Conservation (phyloP, 768 basidiomycete species). For the Leccinellum luteum region DNA sequence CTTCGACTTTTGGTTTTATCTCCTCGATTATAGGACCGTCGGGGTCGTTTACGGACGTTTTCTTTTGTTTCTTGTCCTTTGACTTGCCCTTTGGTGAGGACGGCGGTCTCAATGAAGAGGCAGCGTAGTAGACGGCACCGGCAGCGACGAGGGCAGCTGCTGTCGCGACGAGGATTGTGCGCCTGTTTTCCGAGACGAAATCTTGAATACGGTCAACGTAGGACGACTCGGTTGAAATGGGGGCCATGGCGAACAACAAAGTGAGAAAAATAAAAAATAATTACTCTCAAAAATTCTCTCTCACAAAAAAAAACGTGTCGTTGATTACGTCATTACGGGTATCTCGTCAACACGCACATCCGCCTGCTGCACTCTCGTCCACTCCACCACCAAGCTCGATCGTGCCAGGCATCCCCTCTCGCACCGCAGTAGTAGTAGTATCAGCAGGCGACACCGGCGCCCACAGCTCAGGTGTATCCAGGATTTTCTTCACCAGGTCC, state of each 20-base stretch:
- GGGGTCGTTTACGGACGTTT: slow-evolving; percentile 50
- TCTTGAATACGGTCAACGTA: slow-evolving; percentile 63
- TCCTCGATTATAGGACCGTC: slow-evolving; percentile 86
- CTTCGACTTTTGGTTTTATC: slow-evolving; percentile 44
- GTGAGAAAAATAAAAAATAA: not conserved
- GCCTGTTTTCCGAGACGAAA: slow-evolving; percentile 77
- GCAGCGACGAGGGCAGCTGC: slow-evolving; percentile 70
- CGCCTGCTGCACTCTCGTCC: slow-evolving; percentile 16
- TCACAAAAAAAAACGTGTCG: slow-evolving; percentile 10
- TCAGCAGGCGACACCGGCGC: slow-evolving; percentile 36
- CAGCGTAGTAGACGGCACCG: slow-evolving; percentile 72
- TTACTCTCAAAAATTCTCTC: slow-evolving; percentile 2
- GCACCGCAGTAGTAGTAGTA: slow-evolving; percentile 7
- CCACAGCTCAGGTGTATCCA: slow-evolving; percentile 85
- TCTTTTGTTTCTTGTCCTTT: slow-evolving; percentile 49
- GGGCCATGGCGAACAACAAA: slow-evolving; percentile 18
- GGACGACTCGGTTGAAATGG: slow-evolving; percentile 18
- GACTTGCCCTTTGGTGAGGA: slow-evolving; percentile 44
- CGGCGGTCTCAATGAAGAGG: slow-evolving; percentile 32
- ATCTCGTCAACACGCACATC: slow-evolving; percentile 32
- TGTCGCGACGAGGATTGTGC: slow-evolving; percentile 67
- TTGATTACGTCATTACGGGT: slow-evolving; percentile 21
- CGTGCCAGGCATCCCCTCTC: slow-evolving; percentile 41
- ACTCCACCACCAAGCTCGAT: slow-evolving; percentile 32
- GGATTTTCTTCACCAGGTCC: slow-evolving; percentile 76